phyloP scores from a whole-genome alignment of 2,329 filamentous ascomycete genomes.

The Raffaelea albimanens region DNA sequence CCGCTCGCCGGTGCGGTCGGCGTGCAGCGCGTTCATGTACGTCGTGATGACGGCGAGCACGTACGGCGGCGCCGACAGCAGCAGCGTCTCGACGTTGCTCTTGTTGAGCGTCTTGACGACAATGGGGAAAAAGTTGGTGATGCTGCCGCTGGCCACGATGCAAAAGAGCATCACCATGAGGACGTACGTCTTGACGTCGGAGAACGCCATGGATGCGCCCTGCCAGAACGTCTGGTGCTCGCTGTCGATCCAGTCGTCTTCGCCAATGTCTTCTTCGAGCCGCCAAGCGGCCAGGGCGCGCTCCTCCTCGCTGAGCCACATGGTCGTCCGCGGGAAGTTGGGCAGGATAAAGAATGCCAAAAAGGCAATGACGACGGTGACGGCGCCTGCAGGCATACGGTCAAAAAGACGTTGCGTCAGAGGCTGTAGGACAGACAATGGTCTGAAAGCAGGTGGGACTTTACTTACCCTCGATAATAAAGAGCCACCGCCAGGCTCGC shows the following conservation, averaged over 20 bases:
- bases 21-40: slow-evolving; percentile 58
- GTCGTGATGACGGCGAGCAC: slow-evolving; percentile 52
- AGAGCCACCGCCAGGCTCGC: slow-evolving; percentile 29
- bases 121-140: slow-evolving; percentile 52
- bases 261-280: slow-evolving; percentile 40
- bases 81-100: slow-evolving; percentile 46
- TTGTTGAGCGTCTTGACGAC: slow-evolving; percentile 59
- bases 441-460: no score
- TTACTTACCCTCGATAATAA: slow-evolving; percentile 25
- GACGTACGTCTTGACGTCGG: slow-evolving; percentile 51
- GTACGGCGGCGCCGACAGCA: slow-evolving; percentile 58
- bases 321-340: slow-evolving; percentile 45
- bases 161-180: slow-evolving; percentile 39
- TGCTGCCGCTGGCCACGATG: slow-evolving; percentile 27
- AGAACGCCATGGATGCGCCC: slow-evolving; percentile 28
- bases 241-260: slow-evolving; percentile 45
- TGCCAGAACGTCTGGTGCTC: slow-evolving; percentile 11
- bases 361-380: slow-evolving; percentile 10
- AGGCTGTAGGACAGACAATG: no score
- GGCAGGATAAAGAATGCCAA: slow-evolving; percentile 34
- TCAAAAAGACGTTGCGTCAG: no score
- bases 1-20: slow-evolving; percentile 61
- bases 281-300: slow-evolving; percentile 33
- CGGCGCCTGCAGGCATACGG: not conserved
- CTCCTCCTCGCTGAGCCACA: slow-evolving; percentile 35